Evolutionary conservation across 176 grass and related monocot genomes (phyloP).

Genomic region (Tillandsia leiboldiana): DNA sequence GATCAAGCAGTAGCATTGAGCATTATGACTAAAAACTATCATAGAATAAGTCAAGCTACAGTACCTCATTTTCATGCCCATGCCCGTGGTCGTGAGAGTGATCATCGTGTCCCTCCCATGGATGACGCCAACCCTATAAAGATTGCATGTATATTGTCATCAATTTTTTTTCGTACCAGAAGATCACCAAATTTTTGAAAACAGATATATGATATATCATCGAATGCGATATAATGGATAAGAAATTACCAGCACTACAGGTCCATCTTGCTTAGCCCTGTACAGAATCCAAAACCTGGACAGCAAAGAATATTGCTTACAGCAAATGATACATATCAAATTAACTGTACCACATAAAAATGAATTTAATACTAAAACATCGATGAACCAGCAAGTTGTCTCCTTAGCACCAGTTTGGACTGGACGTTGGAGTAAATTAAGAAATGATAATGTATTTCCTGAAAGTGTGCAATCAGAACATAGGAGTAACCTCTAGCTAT

Average conservation of each 20-base stretch:
- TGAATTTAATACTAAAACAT: not conserved
- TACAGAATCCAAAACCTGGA: conserved; percentile 96
- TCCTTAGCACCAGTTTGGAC: too few relatives aligned
- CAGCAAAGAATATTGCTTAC: conserved; percentile 11
- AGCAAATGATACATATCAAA: not conserved
- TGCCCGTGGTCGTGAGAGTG: conserved; percentile 59
- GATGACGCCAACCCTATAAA: conserved; percentile 78
- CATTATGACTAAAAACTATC: not conserved
- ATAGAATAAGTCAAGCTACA: not conserved
- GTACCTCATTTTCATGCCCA: conserved; percentile 61
- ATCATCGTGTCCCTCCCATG: conserved; percentile 88
- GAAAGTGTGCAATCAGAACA: too few relatives aligned
- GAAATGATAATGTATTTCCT: too few relatives aligned
- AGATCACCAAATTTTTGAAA: not conserved
- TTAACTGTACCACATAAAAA: not conserved
- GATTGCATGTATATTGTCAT: not conserved
- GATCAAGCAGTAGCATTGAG: not conserved
- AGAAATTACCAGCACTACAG: conserved; percentile 59
- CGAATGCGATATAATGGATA: not conserved
- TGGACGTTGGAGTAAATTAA: too few relatives aligned
- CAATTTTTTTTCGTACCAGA: not conserved
- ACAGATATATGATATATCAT: not conserved
- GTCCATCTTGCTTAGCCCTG: conserved; percentile 88
- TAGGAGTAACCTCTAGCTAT: too few relatives aligned
- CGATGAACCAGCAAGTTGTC: too few relatives aligned